Evolutionary conservation across 441 rosid species (phyloP).

Genomic region (Arabidopsis lyrata): DNA sequence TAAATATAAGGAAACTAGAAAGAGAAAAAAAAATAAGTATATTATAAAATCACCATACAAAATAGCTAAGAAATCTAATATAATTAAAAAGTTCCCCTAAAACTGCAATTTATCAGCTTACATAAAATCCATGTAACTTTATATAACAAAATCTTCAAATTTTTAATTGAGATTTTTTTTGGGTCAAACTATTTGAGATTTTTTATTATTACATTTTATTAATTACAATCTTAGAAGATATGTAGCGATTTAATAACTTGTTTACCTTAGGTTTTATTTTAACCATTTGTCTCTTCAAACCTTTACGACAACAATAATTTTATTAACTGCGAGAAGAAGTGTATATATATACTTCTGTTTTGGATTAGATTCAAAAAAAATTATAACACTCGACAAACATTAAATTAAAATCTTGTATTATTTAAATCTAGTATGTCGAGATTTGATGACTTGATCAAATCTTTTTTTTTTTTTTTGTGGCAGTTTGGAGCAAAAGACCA

Average conservation of each 20-base stretch:
- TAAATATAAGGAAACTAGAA: not conserved
- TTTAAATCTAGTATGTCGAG: not conserved
- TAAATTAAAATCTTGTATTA: too few species aligned
- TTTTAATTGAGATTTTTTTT: not conserved
- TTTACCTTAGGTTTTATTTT: not conserved
- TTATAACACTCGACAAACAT: too few species aligned
- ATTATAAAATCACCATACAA: not conserved
- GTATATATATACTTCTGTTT: too few species aligned
- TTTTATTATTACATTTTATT: not conserved
- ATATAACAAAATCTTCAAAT: not conserved
- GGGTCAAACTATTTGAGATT: not conserved
- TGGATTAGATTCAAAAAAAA: too few species aligned
- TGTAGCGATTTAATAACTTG: not conserved
- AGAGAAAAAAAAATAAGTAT: not conserved
- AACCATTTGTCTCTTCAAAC: not conserved
- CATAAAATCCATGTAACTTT: not conserved
- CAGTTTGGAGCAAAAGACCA: not conserved
- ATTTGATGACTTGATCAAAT: not conserved
- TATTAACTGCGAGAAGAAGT: too few species aligned
- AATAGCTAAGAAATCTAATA: not conserved
- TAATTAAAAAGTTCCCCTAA: not conserved
- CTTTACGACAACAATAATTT: too few species aligned
- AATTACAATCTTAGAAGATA: not conserved
- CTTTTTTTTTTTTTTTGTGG: not conserved
- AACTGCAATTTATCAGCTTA: not conserved